Conservation (phyloP, 1,284 basidiomycete genomes). For the Phlebopus sp. region DNA sequence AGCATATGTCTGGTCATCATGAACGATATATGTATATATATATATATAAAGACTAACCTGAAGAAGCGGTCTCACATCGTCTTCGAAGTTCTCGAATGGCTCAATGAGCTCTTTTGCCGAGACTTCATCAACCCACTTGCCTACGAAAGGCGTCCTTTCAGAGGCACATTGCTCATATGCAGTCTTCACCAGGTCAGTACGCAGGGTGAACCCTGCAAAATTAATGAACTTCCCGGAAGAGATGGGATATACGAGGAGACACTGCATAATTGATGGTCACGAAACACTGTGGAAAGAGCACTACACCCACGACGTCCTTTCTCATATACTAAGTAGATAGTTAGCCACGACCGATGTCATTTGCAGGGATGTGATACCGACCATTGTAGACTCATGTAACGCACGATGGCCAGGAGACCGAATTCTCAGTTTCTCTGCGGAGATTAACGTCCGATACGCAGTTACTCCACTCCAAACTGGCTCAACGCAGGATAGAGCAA, state of each 20-base stretch:
- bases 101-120: slow-evolving; percentile 24
- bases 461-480: slow-evolving; percentile 43
- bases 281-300: background rate
- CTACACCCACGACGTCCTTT: slow-evolving; percentile 25
- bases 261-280: slow-evolving; percentile 15
- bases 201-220: slow-evolving; percentile 31
- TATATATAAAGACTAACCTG: slow-evolving; percentile 21
- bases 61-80: slow-evolving; percentile 26
- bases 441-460: slow-evolving; percentile 41
- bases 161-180: slow-evolving; percentile 19
- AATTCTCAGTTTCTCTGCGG: slow-evolving; percentile 33
- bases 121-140: slow-evolving; percentile 32
- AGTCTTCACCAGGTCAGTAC: slow-evolving; percentile 26
- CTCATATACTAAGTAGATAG: slow-evolving; percentile 23
- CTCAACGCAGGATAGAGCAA: slow-evolving; percentile 25
- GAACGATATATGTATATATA: no score
- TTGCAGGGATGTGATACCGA: slow-evolving; percentile 14
- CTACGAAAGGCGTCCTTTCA: slow-evolving; percentile 20
- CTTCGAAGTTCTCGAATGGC: slow-evolving; percentile 29
- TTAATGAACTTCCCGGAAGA: slow-evolving; percentile 32
- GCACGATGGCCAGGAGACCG: slow-evolving; percentile 36
- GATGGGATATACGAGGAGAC: slow-evolving; percentile 28
- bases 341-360: background rate
- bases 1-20: background rate
- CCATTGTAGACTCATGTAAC: slow-evolving; percentile 25